Conservation (phyloP, 306 rosid species). For the Vigna unguiculata region DNA sequence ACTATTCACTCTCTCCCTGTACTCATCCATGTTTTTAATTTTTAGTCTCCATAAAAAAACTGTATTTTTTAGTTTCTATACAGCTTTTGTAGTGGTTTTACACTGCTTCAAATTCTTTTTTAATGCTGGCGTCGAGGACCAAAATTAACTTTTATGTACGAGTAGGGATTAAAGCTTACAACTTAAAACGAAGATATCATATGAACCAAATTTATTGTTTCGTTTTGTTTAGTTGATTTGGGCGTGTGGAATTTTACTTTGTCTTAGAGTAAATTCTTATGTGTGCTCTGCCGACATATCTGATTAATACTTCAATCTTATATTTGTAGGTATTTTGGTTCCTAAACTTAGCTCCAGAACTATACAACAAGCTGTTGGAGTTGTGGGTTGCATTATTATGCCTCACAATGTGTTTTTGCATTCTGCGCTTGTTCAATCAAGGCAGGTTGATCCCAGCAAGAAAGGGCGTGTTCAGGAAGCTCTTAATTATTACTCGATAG, state of each 20-base stretch:
- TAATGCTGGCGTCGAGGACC: neutral
- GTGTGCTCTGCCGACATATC: constrained; percentile 20
- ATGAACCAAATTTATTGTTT: neutral
- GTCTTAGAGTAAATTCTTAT: neutral
- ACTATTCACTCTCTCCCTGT: neutral
- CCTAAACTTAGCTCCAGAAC: constrained; percentile 95
- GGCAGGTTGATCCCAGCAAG: constrained; percentile 73
- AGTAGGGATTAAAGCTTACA: neutral
- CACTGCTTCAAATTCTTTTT: neutral
- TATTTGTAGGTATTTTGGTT: constrained; percentile 74
- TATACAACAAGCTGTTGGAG: constrained; percentile 92
- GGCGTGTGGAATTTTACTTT: constrained; percentile 11
- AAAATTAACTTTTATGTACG: neutral
- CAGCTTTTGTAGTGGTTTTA: neutral
- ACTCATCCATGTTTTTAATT: neutral
- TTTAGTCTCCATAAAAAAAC: neutral
- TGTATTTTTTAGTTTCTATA: too few species aligned
- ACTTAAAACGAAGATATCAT: neutral
- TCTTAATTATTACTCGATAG: constrained; percentile 86
- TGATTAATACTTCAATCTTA: constrained; percentile 28
- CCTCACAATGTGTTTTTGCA: constrained; percentile 97
- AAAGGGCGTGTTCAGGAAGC: constrained; percentile 91
- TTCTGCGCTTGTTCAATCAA: constrained; percentile 96
- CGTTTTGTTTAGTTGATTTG: constrained; percentile 26
- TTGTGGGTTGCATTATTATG: constrained; percentile 97